phyloP scores from a whole-genome alignment of 2,329 filamentous ascomycete species.

The Atkinsonella hypoxylon region DNA sequence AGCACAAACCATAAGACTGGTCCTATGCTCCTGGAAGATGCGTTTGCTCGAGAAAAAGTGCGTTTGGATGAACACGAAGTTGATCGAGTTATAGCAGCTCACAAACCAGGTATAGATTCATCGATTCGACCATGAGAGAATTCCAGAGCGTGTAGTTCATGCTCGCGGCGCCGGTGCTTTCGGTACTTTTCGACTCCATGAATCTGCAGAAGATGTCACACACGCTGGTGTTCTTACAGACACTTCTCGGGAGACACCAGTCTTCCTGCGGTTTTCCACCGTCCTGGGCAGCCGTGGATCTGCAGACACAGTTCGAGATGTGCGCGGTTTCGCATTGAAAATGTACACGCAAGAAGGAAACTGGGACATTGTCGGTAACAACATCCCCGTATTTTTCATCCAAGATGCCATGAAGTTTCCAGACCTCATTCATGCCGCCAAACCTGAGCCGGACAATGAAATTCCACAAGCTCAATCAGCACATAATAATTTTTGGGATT shows the following conservation, averaged over 20 bases:
- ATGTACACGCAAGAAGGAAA: slow-evolving; percentile 49
- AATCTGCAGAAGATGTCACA: slow-evolving; percentile 54
- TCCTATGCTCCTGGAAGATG: slow-evolving; percentile 59
- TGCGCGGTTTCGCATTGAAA: slow-evolving; percentile 61
- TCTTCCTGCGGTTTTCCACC: slow-evolving; percentile 56
- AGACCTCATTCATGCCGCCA: slow-evolving; percentile 49
- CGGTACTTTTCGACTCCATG: slow-evolving; percentile 56
- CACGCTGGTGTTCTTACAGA: slow-evolving; percentile 48
- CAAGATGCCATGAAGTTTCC: slow-evolving; percentile 67
- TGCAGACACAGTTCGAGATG: slow-evolving; percentile 73
- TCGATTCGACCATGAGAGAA: slow-evolving; percentile 53
- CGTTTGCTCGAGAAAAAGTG: slow-evolving; percentile 51
- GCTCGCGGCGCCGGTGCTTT: slow-evolving; percentile 59
- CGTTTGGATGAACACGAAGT: slow-evolving; percentile 1
- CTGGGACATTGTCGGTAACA: slow-evolving; percentile 9
- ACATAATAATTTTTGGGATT: slow-evolving; percentile 72
- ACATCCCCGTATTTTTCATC: slow-evolving; percentile 21
- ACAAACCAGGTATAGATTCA: slow-evolving; percentile 37
- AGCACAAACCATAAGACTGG: slow-evolving; percentile 51
- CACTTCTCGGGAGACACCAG: slow-evolving; percentile 37
- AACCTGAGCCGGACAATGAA: slow-evolving; percentile 44
- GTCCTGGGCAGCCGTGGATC: slow-evolving; percentile 64
- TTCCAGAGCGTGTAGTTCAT: slow-evolving; percentile 54
- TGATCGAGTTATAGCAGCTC: not conserved
- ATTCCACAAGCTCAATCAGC: slow-evolving; percentile 59